These are phyloP conservation scores for Blastocystis sp. DNA, from an alignment of 352 stramenopile genomes.

Conservation along the genomic window DNA sequence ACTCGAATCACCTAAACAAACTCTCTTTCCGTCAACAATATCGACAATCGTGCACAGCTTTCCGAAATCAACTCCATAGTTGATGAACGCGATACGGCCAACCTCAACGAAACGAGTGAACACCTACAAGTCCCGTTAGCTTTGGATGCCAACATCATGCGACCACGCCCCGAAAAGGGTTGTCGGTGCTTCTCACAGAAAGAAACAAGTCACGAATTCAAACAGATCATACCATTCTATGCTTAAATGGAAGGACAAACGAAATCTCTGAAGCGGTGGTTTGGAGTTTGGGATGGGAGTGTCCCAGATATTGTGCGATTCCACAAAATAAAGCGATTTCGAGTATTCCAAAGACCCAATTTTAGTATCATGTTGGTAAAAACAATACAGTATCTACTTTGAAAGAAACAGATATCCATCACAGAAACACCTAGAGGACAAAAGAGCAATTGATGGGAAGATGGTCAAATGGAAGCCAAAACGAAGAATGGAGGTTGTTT, in stretches of 20 bases:
- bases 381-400: neutral
- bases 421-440: too few relatives aligned
- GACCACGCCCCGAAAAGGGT: neutral
- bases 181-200: neutral
- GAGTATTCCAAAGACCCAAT: neutral
- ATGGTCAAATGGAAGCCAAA: too few relatives aligned
- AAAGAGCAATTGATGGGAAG: too few relatives aligned
- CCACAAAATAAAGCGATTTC: neutral
- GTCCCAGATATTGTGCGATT: neutral
- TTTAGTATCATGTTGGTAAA: neutral
- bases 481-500: neutral
- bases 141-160: neutral
- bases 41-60: slow-evolving; percentile 98
- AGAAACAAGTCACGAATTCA: neutral
- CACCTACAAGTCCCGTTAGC: slow-evolving; percentile 65
- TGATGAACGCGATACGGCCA: slow-evolving; percentile 92
- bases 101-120: slow-evolving; percentile 98
- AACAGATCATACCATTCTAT: slow-evolving; percentile 44
- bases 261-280: slow-evolving; percentile 33
- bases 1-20: slow-evolving; percentile 21
- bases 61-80: slow-evolving; percentile 89
- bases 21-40: slow-evolving; percentile 95
- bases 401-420: too few relatives aligned
- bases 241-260: slow-evolving; percentile 37
- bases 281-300: neutral